A percentile compares a stretch with the other conserved stretches of the same genome.
Evolutionary conservation across 2,329 filamentous ascomycete species (phyloP).

Genomic region (Xylariaceae sp.): DNA sequence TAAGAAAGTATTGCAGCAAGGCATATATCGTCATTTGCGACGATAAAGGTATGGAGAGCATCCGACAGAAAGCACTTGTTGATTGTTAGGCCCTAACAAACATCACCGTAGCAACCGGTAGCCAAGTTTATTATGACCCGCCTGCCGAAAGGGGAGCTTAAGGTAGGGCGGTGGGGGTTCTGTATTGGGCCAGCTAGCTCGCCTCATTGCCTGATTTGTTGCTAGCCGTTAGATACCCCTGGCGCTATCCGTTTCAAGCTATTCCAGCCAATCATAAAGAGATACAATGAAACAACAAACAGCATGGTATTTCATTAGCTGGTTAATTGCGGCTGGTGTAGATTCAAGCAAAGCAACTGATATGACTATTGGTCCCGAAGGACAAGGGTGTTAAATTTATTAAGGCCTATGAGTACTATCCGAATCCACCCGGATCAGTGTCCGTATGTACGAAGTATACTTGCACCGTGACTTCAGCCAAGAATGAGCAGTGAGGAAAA

Average conservation of each 20-base stretch:
- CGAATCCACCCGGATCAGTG: too few species aligned
- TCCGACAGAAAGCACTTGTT: constrained; percentile 21
- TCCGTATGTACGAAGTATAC: too few species aligned
- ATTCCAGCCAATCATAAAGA: not conserved
- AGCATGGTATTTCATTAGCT: not conserved
- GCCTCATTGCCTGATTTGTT: not conserved
- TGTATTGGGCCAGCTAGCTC: not conserved
- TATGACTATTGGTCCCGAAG: too few species aligned
- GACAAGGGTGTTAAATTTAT: too few species aligned
- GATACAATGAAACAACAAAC: not conserved
- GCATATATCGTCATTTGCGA: constrained; percentile 7
- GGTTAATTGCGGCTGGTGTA: not conserved
- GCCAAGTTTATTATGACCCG: not conserved
- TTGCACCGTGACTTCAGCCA: too few species aligned
- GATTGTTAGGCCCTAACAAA: constrained; percentile 20
- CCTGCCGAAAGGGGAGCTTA: constrained; percentile 1
- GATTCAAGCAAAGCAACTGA: too few species aligned
- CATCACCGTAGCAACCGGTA: constrained; percentile 22
- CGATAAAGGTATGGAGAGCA: constrained; percentile 3
- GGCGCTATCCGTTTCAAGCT: not conserved
- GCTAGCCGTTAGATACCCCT: not conserved
- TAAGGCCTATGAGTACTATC: too few species aligned
- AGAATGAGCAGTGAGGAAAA: too few species aligned
- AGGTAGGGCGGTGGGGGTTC: not conserved
- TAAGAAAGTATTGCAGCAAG: constrained; percentile 1